These are phyloP conservation scores for Beauveria sp. DNA, from an alignment of 2,329 filamentous ascomycete genomes.

Conservation along the genomic window DNA sequence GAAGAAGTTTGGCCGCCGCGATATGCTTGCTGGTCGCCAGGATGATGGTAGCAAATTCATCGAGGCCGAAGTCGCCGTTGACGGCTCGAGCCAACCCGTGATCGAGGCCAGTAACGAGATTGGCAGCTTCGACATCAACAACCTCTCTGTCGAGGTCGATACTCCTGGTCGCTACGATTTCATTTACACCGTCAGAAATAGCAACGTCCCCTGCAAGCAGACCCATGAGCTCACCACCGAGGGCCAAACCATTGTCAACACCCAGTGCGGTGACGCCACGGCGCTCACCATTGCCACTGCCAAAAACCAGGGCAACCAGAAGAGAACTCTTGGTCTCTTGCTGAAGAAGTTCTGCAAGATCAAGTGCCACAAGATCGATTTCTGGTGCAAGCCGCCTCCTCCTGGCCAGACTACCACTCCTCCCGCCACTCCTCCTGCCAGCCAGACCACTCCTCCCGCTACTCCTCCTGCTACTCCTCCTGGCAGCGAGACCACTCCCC, in stretches of 20 bases:
- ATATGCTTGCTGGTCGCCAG: slow-evolving; percentile 41
- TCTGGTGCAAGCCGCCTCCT: slow-evolving; percentile 54
- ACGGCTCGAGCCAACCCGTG: slow-evolving; percentile 22
- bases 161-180: slow-evolving; percentile 76
- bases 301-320: slow-evolving; percentile 13
- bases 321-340: slow-evolving; percentile 43
- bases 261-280: slow-evolving; percentile 85
- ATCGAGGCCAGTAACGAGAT: slow-evolving; percentile 21
- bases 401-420: slow-evolving; percentile 9
- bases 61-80: slow-evolving; percentile 41
- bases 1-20: slow-evolving; percentile 50
- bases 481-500: not conserved
- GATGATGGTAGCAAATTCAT: slow-evolving; percentile 53
- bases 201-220: slow-evolving; percentile 58
- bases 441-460: not conserved
- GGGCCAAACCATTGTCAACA: slow-evolving; percentile 69
- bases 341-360: slow-evolving; percentile 57
- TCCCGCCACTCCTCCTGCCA: slow-evolving; percentile 12
- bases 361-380: slow-evolving; percentile 70
- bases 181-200: slow-evolving; percentile 50
- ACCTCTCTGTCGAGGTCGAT: slow-evolving; percentile 65
- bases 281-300: slow-evolving; percentile 66
- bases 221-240: slow-evolving; percentile 51
- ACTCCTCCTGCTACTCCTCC: slow-evolving; percentile 14
- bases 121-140: slow-evolving; percentile 64